phyloP scores from a whole-genome alignment of 352 stramenopile species.

The Stephanocyclus meneghinianus region DNA sequence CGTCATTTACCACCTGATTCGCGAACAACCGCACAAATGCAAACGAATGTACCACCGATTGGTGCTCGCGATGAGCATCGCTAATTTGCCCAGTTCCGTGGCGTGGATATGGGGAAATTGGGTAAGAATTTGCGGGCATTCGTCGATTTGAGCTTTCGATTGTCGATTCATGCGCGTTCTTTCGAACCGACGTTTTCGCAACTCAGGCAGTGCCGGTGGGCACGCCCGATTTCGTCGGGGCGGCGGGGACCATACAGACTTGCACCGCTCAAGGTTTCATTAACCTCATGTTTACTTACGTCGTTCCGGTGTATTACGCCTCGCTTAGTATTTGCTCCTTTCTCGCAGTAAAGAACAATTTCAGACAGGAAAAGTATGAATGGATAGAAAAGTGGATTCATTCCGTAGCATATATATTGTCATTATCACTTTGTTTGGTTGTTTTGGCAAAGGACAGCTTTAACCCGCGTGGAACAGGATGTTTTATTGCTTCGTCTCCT shows the following conservation, averaged over 20 bases:
- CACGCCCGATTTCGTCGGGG: slow-evolving; percentile 14
- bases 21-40: not conserved
- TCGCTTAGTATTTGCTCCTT: slow-evolving; percentile 36
- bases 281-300: slow-evolving; percentile 8
- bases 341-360: slow-evolving; percentile 31
- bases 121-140: slow-evolving; percentile 11
- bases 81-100: slow-evolving; percentile 2
- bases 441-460: slow-evolving; percentile 10
- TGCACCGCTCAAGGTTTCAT: slow-evolving; percentile 45
- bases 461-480: slow-evolving; percentile 21
- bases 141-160: not conserved
- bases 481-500: slow-evolving; percentile 14
- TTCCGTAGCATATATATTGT: slow-evolving; percentile 1
- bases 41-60: slow-evolving; percentile 39
- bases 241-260: slow-evolving; percentile 29
- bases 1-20: slow-evolving; percentile 21
- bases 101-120: slow-evolving; percentile 29
- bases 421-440: not conserved
- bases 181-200: not conserved
- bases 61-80: slow-evolving; percentile 12
- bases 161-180: not conserved
- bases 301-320: slow-evolving; percentile 32
- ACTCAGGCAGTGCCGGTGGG: slow-evolving; percentile 26
- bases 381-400: slow-evolving; percentile 46
- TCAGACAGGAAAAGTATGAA: slow-evolving; percentile 28